Evolutionary conservation across 306 rosid genomes (phyloP).

Genomic region (Acmispon strigosus): DNA sequence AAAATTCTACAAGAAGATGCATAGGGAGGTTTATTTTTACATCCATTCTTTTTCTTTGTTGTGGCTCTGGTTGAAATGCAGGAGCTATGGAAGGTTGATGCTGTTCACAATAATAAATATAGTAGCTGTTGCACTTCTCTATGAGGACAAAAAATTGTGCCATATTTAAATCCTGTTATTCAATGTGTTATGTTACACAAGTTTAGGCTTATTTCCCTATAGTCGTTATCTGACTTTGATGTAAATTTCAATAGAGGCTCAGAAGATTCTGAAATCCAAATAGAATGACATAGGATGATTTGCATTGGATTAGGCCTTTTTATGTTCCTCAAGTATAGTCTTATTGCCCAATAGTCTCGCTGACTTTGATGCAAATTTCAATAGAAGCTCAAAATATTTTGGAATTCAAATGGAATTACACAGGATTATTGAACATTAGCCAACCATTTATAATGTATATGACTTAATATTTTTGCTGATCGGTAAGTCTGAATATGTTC

Average conservation of each 20-base stretch:
- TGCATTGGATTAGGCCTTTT: too few species aligned
- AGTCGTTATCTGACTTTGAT: neutral
- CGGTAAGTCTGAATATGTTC: too few species aligned
- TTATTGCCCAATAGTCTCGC: too few species aligned
- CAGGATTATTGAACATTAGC: too few species aligned
- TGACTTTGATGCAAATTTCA: too few species aligned
- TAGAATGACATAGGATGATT: neutral
- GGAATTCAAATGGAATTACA: too few species aligned
- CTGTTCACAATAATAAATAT: neutral
- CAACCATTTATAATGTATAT: too few species aligned
- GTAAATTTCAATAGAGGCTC: neutral
- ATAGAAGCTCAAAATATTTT: too few species aligned
- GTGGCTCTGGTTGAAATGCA: conserved; percentile 5
- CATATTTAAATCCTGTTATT: neutral
- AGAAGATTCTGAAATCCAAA: neutral
- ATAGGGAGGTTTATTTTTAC: neutral
- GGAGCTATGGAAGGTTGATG: conserved; percentile 27
- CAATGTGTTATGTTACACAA: neutral
- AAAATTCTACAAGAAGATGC: too few species aligned
- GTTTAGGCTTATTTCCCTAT: neutral
- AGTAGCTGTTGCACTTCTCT: neutral
- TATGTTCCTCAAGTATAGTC: too few species aligned
- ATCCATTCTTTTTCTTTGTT: neutral
- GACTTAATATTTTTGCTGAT: too few species aligned
- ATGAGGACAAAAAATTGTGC: neutral